phyloP scores from a whole-genome alignment of 345 rosid genomes.

The Linum tenue region DNA sequence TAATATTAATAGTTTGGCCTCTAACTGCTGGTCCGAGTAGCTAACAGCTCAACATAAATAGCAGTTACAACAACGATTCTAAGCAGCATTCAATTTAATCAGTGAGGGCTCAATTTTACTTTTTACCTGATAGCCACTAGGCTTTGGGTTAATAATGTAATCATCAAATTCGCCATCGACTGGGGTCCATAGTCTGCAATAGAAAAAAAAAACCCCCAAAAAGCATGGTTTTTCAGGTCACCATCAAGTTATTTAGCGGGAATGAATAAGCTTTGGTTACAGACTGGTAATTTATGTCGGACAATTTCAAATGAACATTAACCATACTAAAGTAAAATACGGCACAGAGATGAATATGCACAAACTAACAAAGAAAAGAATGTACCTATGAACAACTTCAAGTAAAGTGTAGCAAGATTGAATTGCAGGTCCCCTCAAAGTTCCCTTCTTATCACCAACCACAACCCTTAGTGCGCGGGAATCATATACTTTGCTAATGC shows the following conservation, averaged over 20 bases:
- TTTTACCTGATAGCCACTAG: slow-evolving; percentile 71
- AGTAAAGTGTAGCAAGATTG: slow-evolving; percentile 67
- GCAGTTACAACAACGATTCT: too few relatives aligned
- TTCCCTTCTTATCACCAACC: slow-evolving; percentile 66
- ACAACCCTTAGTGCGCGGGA: slow-evolving; percentile 71
- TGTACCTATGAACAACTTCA: slow-evolving; percentile 52
- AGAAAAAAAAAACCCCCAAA: slow-evolving; percentile 10
- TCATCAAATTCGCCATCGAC: slow-evolving; percentile 77
- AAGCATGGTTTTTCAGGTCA: not conserved
- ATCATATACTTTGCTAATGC: slow-evolving; percentile 51
- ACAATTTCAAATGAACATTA: not conserved
- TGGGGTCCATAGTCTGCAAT: slow-evolving; percentile 63
- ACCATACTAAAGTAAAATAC: not conserved
- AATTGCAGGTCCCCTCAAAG: slow-evolving; percentile 61
- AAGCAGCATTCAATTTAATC: too few relatives aligned
- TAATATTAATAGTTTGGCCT: too few relatives aligned
- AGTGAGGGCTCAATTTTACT: too few relatives aligned
- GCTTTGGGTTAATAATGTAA: slow-evolving; percentile 67
- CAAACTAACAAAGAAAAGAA: slow-evolving; percentile 1
- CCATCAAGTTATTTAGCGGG: not conserved
- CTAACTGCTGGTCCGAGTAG: too few relatives aligned
- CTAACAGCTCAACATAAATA: too few relatives aligned
- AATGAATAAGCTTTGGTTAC: not conserved
- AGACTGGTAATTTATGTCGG: not conserved
- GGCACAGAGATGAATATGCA: not conserved